Evolutionary conservation across 2,329 filamentous ascomycete species (phyloP), one percentile per base, ranked within the genome.

Genomic region (Catunica adiposa): DNA sequence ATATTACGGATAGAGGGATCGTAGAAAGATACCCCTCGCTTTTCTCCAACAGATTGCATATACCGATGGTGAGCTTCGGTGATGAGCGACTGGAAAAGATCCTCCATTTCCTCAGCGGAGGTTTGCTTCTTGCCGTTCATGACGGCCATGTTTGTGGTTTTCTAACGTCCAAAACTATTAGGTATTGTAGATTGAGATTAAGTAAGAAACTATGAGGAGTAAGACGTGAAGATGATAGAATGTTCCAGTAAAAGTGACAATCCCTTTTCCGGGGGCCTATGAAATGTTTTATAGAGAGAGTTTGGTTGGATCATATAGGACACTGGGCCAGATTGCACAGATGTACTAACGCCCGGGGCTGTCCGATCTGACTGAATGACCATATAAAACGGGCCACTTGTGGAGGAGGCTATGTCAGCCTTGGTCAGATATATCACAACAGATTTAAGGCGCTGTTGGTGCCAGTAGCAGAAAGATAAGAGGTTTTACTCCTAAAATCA

Each of bases 1-100:
- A 58, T 25, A 4, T 54, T 57, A 20, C 42, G 34, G 15, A 61
- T 52, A 8, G 56, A 57, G 3, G 48, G 29, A 34, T 57, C 55
- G 11, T 52, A 15, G 31, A 60, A 59, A 42, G 37, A 46, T 14
- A 58, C 51, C 17, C 50, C 51, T n/a, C 55, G 52, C 11, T 47
- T 29, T 3, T 51, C 44, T 17, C 54, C 54, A 5, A 52, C 56
- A 4, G 58, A 26, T 9, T 55, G 48, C 17, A 58, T 40, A 42
- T 60, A 60, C 14, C 17, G 25, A 11, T 56, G 51, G 46, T 59
- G 55, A 14, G 59, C 59, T 23, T 60, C 58, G 25, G 54, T 42
- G 11, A 60, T 42, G n/a, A 60, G 55, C 4, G 47, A 53, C n/a
- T 42, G 44, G 51, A 60, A 60, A 11, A 57, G 58, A 11, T 26